A percentile compares a stretch with the other conserved stretches of the same genome.
phyloP scores from a whole-genome alignment of 1,139 yeast genomes.

The Geotrichum cucujoidarum region DNA sequence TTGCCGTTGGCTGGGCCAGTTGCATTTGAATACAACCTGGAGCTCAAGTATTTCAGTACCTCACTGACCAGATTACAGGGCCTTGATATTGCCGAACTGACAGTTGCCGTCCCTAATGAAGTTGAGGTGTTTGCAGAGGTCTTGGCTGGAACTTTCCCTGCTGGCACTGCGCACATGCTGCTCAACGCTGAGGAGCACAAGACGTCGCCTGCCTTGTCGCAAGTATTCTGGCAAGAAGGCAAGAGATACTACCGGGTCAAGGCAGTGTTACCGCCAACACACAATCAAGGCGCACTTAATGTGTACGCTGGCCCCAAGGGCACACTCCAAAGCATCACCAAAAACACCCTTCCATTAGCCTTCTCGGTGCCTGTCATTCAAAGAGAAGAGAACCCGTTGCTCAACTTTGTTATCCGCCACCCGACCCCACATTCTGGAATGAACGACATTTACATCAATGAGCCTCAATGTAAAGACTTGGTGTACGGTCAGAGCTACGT shows the following conservation, averaged over 20 bases:
- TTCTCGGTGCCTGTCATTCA: constrained; percentile 76
- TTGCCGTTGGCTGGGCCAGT: constrained; percentile 84
- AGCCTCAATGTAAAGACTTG: constrained; percentile 73
- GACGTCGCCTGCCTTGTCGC: constrained; percentile 59
- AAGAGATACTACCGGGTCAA: constrained; percentile 67
- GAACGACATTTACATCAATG: constrained; percentile 72
- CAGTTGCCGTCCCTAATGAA: constrained; percentile 62
- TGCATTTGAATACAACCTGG: constrained; percentile 55
- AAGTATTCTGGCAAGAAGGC: constrained; percentile 64
- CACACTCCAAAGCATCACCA: constrained; percentile 52
- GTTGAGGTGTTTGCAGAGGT: constrained; percentile 61
- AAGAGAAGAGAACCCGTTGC: constrained; percentile 47
- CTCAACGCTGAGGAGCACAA: constrained; percentile 21
- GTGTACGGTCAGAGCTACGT: constrained; percentile 54
- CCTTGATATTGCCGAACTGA: constrained; percentile 73
- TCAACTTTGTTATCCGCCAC: constrained; percentile 19
- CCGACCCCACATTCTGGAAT: constrained; percentile 24
- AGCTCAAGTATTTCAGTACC: constrained; percentile 65
- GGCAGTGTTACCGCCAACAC: constrained; percentile 68
- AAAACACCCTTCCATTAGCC: constrained; percentile 60
- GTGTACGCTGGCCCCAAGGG: constrained; percentile 71
- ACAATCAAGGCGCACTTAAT: constrained; percentile 65
- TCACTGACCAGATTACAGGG: constrained; percentile 70
- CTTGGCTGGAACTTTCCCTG: constrained; percentile 26
- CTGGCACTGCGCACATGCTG: constrained; percentile 23